Base-by-base conservation (phyloP, 2,329 filamentous ascomycete genomes). In the Neophaeococcomyces mojaviensis region DNA sequence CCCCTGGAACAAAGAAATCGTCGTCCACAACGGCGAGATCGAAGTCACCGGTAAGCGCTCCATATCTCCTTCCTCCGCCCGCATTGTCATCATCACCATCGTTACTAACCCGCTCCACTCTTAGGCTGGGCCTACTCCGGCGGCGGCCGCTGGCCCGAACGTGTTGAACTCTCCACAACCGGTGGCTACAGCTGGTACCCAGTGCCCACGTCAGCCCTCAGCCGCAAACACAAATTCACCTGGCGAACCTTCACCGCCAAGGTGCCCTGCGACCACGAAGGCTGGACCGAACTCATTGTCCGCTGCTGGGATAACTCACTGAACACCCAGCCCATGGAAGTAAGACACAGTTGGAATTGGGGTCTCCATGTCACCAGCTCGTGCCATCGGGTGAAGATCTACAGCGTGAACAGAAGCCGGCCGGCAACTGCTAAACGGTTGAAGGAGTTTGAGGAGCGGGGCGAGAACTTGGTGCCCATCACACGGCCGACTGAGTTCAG, bases 211-310 rank as follows among this genome's bases (percentile, higher is more conserved):
- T 72, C 80, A 39, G 78, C 81, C 1, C 50, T 86, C 49, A 77
- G 73, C 2, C 70, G 68, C 51, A 86, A 86, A 61, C 73, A 77
- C 39, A 77, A 71, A 39, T 78, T 75, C 55, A 73, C 77, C 0
- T 86, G 82, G 82, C 65, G 82, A 10, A 71, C 71, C 0, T 86
- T 82, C 82, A 67, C 76, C 46, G 70, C 73, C 1, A 76, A 81
- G 1, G 56, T 86, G 1, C 81, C 82, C 0, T 77, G 77, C 48
- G 77, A 81, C 39, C 72, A 71, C 1, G 77, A 81, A 52, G 77
- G 78, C 0, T 81, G 78, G 78, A 58, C 78, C 16, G 78, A 82
- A 58, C 63, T 82, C 30, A 70, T 76, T 0, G 71, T 71, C 24
- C 66, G 79, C 3, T 79, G 73, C 55, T 81, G 78, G 77, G 78